Evolutionary conservation across 352 stramenopile species (phyloP).

Genomic region (Globisporangium nagaii): DNA sequence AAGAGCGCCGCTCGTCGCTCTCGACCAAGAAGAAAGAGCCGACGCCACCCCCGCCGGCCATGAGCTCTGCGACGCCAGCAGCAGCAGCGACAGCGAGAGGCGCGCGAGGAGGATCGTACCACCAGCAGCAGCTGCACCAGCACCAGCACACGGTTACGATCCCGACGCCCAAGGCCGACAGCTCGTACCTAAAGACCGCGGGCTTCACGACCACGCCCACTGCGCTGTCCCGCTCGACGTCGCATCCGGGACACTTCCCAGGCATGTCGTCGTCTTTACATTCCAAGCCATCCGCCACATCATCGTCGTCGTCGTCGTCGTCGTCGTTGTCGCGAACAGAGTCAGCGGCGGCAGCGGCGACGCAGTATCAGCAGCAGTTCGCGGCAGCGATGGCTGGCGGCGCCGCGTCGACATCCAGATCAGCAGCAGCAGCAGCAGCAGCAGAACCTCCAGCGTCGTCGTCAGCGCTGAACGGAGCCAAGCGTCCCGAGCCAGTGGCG

Average conservation of each 20-base stretch:
- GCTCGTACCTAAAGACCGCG: background rate
- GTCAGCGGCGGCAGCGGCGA: too few relatives aligned
- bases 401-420: background rate
- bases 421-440: background rate
- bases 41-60: background rate
- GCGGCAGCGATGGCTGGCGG: background rate
- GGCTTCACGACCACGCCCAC: constrained; percentile 11
- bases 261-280: background rate
- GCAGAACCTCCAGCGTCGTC: background rate
- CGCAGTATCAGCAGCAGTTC: background rate
- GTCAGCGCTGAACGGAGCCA: background rate
- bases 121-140: background rate
- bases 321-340: too few relatives aligned
- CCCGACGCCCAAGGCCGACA: constrained; percentile 6
- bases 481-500: background rate
- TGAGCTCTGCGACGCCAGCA: background rate
- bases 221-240: constrained; percentile 8
- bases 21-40: constrained; percentile 18
- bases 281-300: background rate
- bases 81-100: background rate
- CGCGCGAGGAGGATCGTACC: background rate
- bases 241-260: constrained; percentile 8
- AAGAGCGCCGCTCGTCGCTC: constrained; percentile 31
- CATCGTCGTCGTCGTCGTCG: constrained; percentile 1
- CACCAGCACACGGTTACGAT: background rate